These are phyloP conservation scores for Quercus rubra DNA, from an alignment of 306 rosid genomes.

Conservation along the genomic window DNA sequence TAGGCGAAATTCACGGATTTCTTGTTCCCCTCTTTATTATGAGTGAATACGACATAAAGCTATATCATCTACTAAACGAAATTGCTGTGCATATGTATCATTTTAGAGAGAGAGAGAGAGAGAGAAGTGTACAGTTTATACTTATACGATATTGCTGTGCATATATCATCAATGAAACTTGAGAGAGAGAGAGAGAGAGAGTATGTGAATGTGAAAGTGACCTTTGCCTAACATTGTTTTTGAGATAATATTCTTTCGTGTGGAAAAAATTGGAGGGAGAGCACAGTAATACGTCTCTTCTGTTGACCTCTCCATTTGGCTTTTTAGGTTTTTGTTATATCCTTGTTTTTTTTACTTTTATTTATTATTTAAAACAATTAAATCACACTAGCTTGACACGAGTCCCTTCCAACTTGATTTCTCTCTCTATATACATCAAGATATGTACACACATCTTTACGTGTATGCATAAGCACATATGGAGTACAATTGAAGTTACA, in stretches of 20 bases:
- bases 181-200: slow-evolving; percentile 3
- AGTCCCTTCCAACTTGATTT: slow-evolving; percentile 19
- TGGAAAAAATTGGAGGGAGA: slow-evolving; percentile 27
- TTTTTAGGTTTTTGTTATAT: slow-evolving; percentile 20
- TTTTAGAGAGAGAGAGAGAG: too few relatives aligned
- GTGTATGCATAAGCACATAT: not conserved
- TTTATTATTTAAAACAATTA: slow-evolving; percentile 15
- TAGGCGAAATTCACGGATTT: slow-evolving; percentile 51
- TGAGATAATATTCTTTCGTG: slow-evolving; percentile 18
- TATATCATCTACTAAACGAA: slow-evolving; percentile 14
- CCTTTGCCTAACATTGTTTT: slow-evolving; percentile 45
- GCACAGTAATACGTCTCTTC: slow-evolving; percentile 47
- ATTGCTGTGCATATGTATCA: not conserved
- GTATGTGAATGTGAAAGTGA: slow-evolving; percentile 43
- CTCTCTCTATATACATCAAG: not conserved
- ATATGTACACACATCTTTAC: not conserved
- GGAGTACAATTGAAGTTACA: too few relatives aligned
- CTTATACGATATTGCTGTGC: not conserved
- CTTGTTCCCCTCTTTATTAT: slow-evolving; percentile 34
- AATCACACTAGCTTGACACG: not conserved
- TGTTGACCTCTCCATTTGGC: slow-evolving; percentile 37
- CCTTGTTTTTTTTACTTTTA: slow-evolving; percentile 25
- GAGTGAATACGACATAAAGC: slow-evolving; percentile 47
- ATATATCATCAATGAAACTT: not conserved
- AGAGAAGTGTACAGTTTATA: too few relatives aligned